Conservation (phyloP, 2,329 filamentous ascomycete species). For the Apiospora arundinis region DNA sequence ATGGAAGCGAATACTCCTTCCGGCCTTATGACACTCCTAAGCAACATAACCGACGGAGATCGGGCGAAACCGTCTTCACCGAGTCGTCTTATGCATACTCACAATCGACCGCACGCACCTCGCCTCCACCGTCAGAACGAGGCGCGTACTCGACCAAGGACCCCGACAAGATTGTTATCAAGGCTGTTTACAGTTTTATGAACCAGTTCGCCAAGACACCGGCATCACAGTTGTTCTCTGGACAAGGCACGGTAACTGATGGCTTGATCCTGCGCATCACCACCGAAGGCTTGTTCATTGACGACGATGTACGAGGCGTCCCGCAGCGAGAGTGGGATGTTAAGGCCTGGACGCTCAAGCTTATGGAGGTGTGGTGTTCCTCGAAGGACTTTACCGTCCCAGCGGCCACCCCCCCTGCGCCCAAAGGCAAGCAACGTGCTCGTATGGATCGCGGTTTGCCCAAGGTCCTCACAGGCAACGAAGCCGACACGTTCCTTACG, state of each 20-base stretch:
- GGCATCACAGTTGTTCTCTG: slow-evolving; percentile 85
- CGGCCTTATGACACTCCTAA: slow-evolving; percentile 78
- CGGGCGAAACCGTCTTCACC: slow-evolving; percentile 76
- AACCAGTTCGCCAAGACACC: slow-evolving; percentile 89
- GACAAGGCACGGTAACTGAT: slow-evolving; percentile 85
- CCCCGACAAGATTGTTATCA: slow-evolving; percentile 94
- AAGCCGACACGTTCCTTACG: slow-evolving; percentile 64
- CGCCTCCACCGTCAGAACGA: slow-evolving; percentile 79
- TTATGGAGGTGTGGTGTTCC: slow-evolving; percentile 86
- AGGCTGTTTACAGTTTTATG: slow-evolving; percentile 90
- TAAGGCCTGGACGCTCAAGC: slow-evolving; percentile 96
- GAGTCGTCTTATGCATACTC: slow-evolving; percentile 88
- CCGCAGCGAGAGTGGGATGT: slow-evolving; percentile 98
- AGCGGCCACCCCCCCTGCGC: slow-evolving; percentile 45
- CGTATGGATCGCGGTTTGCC: slow-evolving; percentile 55
- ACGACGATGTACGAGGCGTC: slow-evolving; percentile 90
- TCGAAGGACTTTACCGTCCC: slow-evolving; percentile 61
- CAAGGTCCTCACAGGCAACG: slow-evolving; percentile 64
- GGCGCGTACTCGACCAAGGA: slow-evolving; percentile 86
- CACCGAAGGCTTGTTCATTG: slow-evolving; percentile 94
- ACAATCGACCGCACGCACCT: slow-evolving; percentile 82
- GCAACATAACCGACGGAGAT: slow-evolving; percentile 62
- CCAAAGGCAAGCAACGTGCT: slow-evolving; percentile 53
- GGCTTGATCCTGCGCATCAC: slow-evolving; percentile 91
- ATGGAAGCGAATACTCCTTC: slow-evolving; percentile 75